Evolutionary conservation across 257 asterid species (phyloP), one percentile per base, ranked within the genome.

Genomic region (Nicotiana benthamiana): DNA sequence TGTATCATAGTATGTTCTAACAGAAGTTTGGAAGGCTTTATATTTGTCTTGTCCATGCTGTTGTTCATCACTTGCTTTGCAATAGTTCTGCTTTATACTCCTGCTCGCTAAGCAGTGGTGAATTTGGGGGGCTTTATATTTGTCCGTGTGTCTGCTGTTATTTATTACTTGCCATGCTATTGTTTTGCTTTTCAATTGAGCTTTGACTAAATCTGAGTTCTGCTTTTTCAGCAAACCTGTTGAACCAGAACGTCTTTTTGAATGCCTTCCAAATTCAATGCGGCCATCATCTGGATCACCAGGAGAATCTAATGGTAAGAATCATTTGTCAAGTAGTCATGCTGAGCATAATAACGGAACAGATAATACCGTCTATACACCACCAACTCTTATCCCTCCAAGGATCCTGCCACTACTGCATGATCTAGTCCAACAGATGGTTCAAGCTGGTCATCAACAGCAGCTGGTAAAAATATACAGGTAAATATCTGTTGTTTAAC

Each of bases 161-260:
- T 22, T 46, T 32, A 12, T 70, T 72, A 22, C 22, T 20, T 40
- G 36, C 6, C 7, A 4, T 51, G 56, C 56, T 13, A 51, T 51
- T 15, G 18, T 51, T 51, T 51, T 51, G 56, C 18, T 1, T 51
- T 51, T 11, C 5, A 51, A 51, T 51, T 51, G 16, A 51, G 56
- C 56, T 51, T 51, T 51, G 56, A 4, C 18, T 51, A 51, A 12
- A 51, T 51, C 18, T 51, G 56, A 40, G 48, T 40, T 40, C 12
- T 9, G 48, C 48, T 9, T 40, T 82, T 87, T 75, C 95, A 96
- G 98, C 91, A 96, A 96, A 84, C 91, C 99, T 75, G 96, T 96
- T 80, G 99, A 96, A 86, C 99, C 99, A n/a, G 98, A 96, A 86
- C 89, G 96, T 63, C 99, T 96, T 81, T 96, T 96, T 89, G 99